Conservation (phyloP, 352 stramenopile genomes). For the Phytophthora pseudosyringae region DNA sequence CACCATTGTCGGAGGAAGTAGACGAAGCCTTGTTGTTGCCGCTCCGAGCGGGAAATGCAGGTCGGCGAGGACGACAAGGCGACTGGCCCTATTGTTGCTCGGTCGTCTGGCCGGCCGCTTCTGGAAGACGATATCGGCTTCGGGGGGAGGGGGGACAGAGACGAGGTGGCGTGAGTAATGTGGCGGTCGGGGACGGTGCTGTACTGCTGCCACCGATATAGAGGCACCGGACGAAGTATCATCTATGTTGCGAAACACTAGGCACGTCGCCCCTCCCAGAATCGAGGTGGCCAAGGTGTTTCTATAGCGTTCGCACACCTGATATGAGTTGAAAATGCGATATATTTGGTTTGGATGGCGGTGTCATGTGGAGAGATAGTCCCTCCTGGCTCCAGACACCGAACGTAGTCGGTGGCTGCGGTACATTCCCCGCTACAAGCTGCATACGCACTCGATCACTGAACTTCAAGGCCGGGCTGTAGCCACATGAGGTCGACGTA, state of each 20-base stretch:
- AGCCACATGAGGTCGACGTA: conserved; percentile 7
- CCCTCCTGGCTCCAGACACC: not conserved
- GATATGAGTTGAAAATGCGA: conserved; percentile 1
- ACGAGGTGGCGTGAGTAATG: conserved; percentile 12
- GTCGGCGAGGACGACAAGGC: conserved; percentile 9
- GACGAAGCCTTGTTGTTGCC: not conserved
- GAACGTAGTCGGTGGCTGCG: not conserved
- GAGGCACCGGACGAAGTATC: not conserved
- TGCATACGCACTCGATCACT: not conserved
- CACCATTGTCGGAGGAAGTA: conserved; percentile 52
- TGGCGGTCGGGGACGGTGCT: not conserved
- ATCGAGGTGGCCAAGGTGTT: not conserved
- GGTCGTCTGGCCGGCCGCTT: conserved; percentile 11
- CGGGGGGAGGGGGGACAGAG: conserved; percentile 12
- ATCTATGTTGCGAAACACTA: not conserved
- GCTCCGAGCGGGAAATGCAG: conserved; percentile 13
- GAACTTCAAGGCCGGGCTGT: conserved; percentile 12
- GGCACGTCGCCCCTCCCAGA: conserved; percentile 5
- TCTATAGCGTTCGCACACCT: not conserved
- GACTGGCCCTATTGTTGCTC: conserved; percentile 38
- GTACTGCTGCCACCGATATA: conserved; percentile 1
- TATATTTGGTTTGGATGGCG: not conserved
- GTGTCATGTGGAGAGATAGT: not conserved
- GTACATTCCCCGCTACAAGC: not conserved
- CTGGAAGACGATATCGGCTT: conserved; percentile 23